Conservation (phyloP, 2,329 filamentous ascomycete genomes). For the Acarospora socialis region DNA sequence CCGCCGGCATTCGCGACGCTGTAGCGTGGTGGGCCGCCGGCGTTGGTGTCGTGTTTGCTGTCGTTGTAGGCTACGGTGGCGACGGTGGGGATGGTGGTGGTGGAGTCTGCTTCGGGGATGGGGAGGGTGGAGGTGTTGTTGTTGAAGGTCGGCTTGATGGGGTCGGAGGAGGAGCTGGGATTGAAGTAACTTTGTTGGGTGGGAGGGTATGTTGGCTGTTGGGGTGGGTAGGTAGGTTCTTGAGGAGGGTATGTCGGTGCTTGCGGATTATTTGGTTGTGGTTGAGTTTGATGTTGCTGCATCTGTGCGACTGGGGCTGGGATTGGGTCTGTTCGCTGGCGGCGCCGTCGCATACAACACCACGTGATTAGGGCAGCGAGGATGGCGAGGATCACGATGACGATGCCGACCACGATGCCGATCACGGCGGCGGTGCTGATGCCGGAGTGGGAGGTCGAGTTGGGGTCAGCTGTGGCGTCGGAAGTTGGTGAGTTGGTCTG, state of each 20-base stretch:
- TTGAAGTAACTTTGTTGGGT: slow-evolving; percentile 2
- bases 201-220: slow-evolving; percentile 4
- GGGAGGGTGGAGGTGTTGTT: background rate
- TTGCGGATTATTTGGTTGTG: too few species aligned
- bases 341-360: slow-evolving; percentile 7
- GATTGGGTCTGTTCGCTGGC: slow-evolving; percentile 2
- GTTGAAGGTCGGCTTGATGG: slow-evolving; percentile 3
- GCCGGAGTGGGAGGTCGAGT: slow-evolving; percentile 4
- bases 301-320: slow-evolving; percentile 1
- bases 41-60: too few species aligned
- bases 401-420: slow-evolving; percentile 8
- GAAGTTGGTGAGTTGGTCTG: background rate
- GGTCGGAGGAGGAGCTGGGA: background rate
- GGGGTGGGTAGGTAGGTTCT: slow-evolving; percentile 8
- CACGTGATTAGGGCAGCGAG: slow-evolving; percentile 4
- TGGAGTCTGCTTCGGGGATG: background rate
- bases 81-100: too few species aligned
- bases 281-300: slow-evolving; percentile 5
- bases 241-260: too few species aligned
- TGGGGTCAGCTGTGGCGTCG: background rate
- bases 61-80: too few species aligned
- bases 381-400: slow-evolving; percentile 4
- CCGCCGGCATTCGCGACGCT: background rate
- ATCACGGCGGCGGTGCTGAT: slow-evolving; percentile 4
- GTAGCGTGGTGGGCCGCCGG: too few species aligned